Percentiles rank a stretch among this genome's conserved stretches.
phyloP scores from a whole-genome alignment of 345 rosid species.

The Rhodomyrtus tomentosa region DNA sequence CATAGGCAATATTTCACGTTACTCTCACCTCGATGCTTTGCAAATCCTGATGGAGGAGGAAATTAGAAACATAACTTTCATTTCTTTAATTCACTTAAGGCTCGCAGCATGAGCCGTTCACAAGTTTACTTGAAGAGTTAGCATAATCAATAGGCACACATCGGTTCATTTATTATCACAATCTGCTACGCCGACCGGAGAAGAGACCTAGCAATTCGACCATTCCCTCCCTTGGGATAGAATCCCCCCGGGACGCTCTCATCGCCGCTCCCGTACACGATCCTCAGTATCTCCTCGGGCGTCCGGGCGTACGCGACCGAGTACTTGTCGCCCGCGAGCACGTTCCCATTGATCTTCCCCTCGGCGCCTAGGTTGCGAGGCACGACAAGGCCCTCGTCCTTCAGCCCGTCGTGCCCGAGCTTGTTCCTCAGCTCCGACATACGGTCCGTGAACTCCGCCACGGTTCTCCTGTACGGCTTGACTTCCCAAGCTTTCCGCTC shows the following conservation, averaged over 20 bases:
- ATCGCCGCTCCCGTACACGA: slow-evolving; percentile 55
- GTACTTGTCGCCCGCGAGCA: slow-evolving; percentile 35
- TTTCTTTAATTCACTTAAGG: not conserved
- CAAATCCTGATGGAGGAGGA: too few relatives aligned
- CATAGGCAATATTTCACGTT: too few relatives aligned
- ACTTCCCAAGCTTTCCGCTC: slow-evolving; percentile 19
- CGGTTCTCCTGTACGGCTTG: slow-evolving; percentile 17
- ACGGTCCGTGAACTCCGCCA: slow-evolving; percentile 29
- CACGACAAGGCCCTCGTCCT: slow-evolving; percentile 54
- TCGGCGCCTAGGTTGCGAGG: slow-evolving; percentile 21
- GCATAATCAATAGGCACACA: not conserved
- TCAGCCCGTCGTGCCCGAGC: slow-evolving; percentile 19
- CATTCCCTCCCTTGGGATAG: slow-evolving; percentile 52
- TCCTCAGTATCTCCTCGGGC: slow-evolving; percentile 47
- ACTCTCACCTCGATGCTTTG: too few relatives aligned
- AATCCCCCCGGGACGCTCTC: slow-evolving; percentile 49
- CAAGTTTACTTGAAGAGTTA: not conserved
- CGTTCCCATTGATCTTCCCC: slow-evolving; percentile 28
- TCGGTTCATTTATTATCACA: not conserved
- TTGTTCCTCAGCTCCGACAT: slow-evolving; percentile 22
- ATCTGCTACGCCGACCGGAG: not conserved
- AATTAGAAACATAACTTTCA: not conserved
- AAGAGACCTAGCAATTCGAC: slow-evolving; percentile 38
- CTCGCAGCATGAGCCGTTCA: not conserved
- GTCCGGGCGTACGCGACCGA: slow-evolving; percentile 39